These are phyloP conservation scores for Lecanicillium sp. DNA, from an alignment of 2,329 filamentous ascomycete species.

Conservation along the genomic window DNA sequence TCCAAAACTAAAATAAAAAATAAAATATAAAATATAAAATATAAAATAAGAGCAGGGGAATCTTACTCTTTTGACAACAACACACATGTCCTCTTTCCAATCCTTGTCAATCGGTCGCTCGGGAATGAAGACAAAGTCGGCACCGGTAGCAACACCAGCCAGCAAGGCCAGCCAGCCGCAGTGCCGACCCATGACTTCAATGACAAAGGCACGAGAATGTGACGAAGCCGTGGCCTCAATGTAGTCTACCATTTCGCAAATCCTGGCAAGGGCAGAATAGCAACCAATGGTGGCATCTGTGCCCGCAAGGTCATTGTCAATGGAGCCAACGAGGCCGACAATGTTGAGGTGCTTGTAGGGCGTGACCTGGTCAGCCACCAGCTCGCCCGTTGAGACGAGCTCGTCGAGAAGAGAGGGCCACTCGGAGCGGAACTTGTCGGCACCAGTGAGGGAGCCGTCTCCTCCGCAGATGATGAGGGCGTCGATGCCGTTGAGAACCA, in stretches of 20 bases:
- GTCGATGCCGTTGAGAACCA: conserved; percentile 88
- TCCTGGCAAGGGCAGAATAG: conserved; percentile 85
- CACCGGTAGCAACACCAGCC: conserved; percentile 88
- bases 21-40: conserved; percentile 27
- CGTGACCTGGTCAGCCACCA: conserved; percentile 61
- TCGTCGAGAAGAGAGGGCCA: conserved; percentile 86
- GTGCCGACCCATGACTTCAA: conserved; percentile 97
- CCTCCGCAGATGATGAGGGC: conserved; percentile 95
- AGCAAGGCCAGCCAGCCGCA: conserved; percentile 97
- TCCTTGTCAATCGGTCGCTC: conserved; percentile 82
- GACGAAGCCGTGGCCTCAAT: conserved; percentile 93
- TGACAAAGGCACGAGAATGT: conserved; percentile 92
- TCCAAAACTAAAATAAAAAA: conserved; percentile 31
- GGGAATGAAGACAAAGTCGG: conserved; percentile 94
- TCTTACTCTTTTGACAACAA: conserved; percentile 67
- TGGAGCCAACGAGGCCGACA: conserved; percentile 90
- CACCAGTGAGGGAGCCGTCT: conserved; percentile 91
- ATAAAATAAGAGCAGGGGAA: neutral
- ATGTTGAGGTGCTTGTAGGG: conserved; percentile 88
- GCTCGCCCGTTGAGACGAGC: conserved; percentile 64
- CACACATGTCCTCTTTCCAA: conserved; percentile 85
- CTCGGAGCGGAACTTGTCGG: conserved; percentile 84
- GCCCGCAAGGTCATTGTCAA: conserved; percentile 96
- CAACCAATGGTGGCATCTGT: conserved; percentile 97
- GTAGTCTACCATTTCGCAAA: conserved; percentile 93